Base-by-base conservation (phyloP, 768 basidiomycete species). In the Naganishia friedmannii region DNA sequence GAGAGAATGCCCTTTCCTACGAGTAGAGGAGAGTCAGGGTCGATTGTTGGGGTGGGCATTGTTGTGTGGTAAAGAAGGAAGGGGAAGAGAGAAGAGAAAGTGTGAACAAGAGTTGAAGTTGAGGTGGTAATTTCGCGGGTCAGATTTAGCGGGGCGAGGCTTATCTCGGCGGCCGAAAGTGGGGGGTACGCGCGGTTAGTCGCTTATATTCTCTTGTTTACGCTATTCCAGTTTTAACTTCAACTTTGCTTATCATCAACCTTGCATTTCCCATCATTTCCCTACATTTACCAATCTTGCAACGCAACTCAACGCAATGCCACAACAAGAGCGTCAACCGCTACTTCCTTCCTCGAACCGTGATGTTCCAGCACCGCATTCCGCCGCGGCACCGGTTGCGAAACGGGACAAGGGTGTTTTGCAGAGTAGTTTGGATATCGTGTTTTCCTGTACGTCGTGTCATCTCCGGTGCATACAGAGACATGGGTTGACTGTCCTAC, bases 21-120 rank as follows among this genome's bases (percentile, higher is more conserved):
- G 45, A 77, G 67, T 29, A 76, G 39, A 0, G 77, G 77, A n/a
- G 76, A 71, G 12, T 73, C 70, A 2, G 77, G 75, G 53, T 78
- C 75, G 65, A 78, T 63, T 45, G 60, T 63, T 3, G 60, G 72
- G 23, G 74, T 68, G 19, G 34, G 67, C 54, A 68, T 56, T 19
- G 37, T 56, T 5, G 37, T 23, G 4, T 28, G n/a, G 12, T 7
- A n/a, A 29, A 5, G 34, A 32, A 34, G 42, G 42, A 37, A 21
- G 28, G 34, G 19, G 57, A 12, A 32, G 34, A 31, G 32, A 5
- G n/a, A 39, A 1, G 2, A 9, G 34, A 7, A 39, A 63, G 31
- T 3, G 2, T 21, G 23, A 26, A 63, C n/a, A 55, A 54, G 29
- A 13, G 26, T n/a, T 26, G 29, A 28, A 55, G 42, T 8, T 42